A percentile compares a stretch with the other conserved stretches of the same genome.
Conservation (phyloP, 2,329 filamentous ascomycete genomes). For the Exophiala sp. region DNA sequence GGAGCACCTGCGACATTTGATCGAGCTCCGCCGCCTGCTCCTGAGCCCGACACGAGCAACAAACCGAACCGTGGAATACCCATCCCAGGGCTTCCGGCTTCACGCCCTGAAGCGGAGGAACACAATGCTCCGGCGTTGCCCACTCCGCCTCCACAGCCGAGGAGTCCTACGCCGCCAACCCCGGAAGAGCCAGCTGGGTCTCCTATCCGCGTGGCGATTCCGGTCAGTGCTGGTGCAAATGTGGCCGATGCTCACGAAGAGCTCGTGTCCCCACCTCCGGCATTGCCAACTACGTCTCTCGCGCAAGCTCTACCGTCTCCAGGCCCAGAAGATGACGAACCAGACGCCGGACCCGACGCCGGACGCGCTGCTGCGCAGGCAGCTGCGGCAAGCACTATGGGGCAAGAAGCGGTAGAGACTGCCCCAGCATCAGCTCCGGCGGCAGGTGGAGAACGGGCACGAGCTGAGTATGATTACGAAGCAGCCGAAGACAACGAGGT, state of each 20-base stretch:
- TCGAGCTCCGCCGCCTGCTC: constrained; percentile 49
- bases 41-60: constrained; percentile 56
- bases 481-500: constrained; percentile 97
- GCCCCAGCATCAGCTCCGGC: constrained; percentile 38
- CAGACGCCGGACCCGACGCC: constrained; percentile 54
- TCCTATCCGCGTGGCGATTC: constrained; percentile 79
- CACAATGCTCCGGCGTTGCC: constrained; percentile 41
- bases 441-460: constrained; percentile 60
- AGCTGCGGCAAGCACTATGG: constrained; percentile 47
- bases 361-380: constrained; percentile 56
- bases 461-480: constrained; percentile 92
- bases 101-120: constrained; percentile 50
- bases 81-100: constrained; percentile 67
- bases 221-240: constrained; percentile 56
- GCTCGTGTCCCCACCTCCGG: constrained; percentile 36
- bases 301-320: constrained; percentile 51
- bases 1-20: constrained; percentile 45
- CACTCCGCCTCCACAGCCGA: constrained; percentile 38
- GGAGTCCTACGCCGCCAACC: constrained; percentile 46
- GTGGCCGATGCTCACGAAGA: constrained; percentile 42
- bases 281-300: constrained; percentile 59
- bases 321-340: constrained; percentile 60
- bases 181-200: constrained; percentile 55
- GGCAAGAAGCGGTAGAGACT: constrained; percentile 41
- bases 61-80: constrained; percentile 70